Percentiles rank a stretch among this genome's conserved stretches.
Evolutionary conservation across 495 filamentous ascomycete species (phyloP).

Genomic region (Saxophila tyrrhenica): DNA sequence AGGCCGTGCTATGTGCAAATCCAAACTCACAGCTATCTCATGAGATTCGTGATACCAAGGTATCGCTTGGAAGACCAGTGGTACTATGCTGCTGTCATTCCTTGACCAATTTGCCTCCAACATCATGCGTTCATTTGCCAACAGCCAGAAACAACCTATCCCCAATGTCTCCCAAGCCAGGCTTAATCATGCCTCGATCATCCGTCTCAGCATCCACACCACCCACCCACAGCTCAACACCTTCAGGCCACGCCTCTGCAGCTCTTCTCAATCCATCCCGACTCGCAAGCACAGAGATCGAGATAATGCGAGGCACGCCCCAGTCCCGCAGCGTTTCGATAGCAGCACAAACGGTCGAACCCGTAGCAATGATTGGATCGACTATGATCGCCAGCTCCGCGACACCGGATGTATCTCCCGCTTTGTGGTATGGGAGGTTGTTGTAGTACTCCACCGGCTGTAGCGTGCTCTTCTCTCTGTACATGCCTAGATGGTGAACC

Average conservation of each 20-base stretch:
- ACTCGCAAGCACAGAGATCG: conserved; percentile 66
- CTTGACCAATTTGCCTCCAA: too few relatives aligned
- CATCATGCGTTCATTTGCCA: conserved; percentile 56
- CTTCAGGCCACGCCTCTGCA: conserved; percentile 60
- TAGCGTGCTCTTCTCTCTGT: conserved; percentile 72
- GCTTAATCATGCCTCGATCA: conserved; percentile 77
- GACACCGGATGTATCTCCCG: conserved; percentile 26
- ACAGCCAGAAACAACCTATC: conserved; percentile 87
- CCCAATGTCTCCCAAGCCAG: conserved; percentile 82
- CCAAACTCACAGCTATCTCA: too few relatives aligned
- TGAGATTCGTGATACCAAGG: too few relatives aligned
- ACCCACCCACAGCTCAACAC: conserved; percentile 71
- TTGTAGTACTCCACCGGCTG: conserved; percentile 97
- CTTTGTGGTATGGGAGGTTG: conserved; percentile 71
- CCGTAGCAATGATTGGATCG: conserved; percentile 89
- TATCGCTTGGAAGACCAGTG: too few relatives aligned
- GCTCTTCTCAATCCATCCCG: conserved; percentile 53
- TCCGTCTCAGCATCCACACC: conserved; percentile 63
- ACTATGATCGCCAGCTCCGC: conserved; percentile 66
- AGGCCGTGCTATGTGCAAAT: too few relatives aligned
- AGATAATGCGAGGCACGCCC: conserved; percentile 71
- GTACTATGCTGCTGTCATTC: too few relatives aligned
- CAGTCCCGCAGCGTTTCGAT: conserved; percentile 84
- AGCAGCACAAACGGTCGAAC: conserved; percentile 77
- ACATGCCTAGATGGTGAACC: conserved; percentile 88